Evolutionary conservation across 306 rosid genomes (phyloP).

Genomic region (Canavalia ensiformis): DNA sequence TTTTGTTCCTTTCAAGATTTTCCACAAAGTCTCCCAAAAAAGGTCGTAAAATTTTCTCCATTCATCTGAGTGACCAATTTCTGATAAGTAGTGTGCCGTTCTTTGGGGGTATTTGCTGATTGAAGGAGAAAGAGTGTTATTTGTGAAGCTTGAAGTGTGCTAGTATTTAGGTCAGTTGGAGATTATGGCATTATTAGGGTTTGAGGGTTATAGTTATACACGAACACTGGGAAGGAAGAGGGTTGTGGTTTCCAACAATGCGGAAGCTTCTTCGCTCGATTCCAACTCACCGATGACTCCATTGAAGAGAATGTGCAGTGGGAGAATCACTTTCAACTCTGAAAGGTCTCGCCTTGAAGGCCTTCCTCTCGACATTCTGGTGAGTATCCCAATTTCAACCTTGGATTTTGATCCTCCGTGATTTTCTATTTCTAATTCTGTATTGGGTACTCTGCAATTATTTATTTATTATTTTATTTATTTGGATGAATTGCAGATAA

Average conservation of each 20-base stretch:
- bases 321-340: constrained; percentile 25
- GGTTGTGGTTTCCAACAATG: constrained; percentile 54
- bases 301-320: constrained; percentile 63
- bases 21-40: neutral
- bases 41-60: no score
- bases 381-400: constrained; percentile 49
- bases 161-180: constrained; percentile 28
- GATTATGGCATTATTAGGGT: constrained; percentile 53
- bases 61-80: neutral
- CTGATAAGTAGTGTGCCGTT: neutral
- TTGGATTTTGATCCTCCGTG: neutral
- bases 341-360: constrained; percentile 67
- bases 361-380: constrained; percentile 80
- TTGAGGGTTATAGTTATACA: constrained; percentile 52
- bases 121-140: neutral
- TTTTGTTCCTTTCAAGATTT: neutral
- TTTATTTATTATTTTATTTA: neutral
- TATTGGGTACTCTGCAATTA: constrained; percentile 11
- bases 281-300: constrained; percentile 48
- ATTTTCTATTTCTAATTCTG: neutral
- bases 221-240: constrained; percentile 75
- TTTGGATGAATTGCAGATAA: constrained; percentile 56
- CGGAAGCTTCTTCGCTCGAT: constrained; percentile 34
- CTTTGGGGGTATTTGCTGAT: constrained; percentile 1
- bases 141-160: neutral